Base-by-base conservation (phyloP, 306 rosid species). In the Mimosa pudica region DNA sequence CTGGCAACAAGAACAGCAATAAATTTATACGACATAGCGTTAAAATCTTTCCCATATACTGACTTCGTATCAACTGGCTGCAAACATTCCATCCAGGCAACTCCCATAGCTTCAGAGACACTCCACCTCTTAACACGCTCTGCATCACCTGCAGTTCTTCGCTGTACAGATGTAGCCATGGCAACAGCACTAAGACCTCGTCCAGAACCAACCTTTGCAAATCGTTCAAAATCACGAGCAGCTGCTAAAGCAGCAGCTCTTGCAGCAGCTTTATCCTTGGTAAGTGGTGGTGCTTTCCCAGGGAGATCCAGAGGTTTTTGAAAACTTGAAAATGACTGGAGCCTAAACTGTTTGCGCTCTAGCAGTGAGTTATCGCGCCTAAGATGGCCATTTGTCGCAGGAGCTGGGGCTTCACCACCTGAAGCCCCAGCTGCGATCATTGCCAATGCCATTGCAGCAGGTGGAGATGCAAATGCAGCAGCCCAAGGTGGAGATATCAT, bases 351-450 rank as follows among this genome's bases (percentile, higher is more conserved):
- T 91, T 92, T 95, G 75, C 98, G 82, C 88, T 93, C 99, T 46
- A 93, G 82, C 85, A 93, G 78, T 54, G 98, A 95, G 70, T 92
- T 80, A 72, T 95, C 98, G 57, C 98, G 98, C 92, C 86, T 88
- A 52, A 95, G 92, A 61, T 89, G 91, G 12, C 84, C 24, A 80
- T 73, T 78, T 77, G 90, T 74, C 47, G 87, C 77, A 73, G 96
- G 91, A 71, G 90, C 89, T 16, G 89, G 86, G 76, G 79, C 83
- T 82, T 95, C 99, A 76, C 86, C 87, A 81, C 98, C 92, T 36
- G 99, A 95, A 78, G 97, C 92, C 80, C 99, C 99, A 72, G 99
- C 99, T 69, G 98, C 99, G 77, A 93, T 88, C 99, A 95, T 95
- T 81, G 99, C 97, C 88, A 95, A 89, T 81, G 99, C 99, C 99